Evolutionary conservation across 73 alveolate species (phyloP).

Genomic region (Tetrahymena malaccensis): DNA sequence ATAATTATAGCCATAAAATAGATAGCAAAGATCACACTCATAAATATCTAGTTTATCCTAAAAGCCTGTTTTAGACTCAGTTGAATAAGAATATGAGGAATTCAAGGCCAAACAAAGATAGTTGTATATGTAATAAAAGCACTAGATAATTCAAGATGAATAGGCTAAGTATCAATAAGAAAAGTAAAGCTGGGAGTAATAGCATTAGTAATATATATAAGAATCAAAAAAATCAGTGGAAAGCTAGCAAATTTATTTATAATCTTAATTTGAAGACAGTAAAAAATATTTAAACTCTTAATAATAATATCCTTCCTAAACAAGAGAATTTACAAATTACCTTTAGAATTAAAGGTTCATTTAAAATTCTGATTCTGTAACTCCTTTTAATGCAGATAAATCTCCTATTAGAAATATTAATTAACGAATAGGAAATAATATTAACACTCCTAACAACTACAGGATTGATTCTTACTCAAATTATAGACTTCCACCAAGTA

Average conservation of each 20-base stretch:
- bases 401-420: neutral
- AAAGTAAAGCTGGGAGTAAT: neutral
- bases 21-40: neutral
- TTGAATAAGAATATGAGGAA: neutral
- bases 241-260: neutral
- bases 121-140: neutral
- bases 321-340: neutral
- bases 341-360: neutral
- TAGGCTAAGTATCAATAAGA: neutral
- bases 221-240: neutral
- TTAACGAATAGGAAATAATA: neutral
- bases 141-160: neutral
- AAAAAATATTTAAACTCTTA: neutral
- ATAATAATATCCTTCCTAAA: neutral
- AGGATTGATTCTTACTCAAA: neutral
- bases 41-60: neutral
- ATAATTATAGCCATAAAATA: neutral
- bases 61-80: neutral
- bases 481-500: neutral
- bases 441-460: neutral
- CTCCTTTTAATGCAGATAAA: neutral
- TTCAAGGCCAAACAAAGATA: neutral
- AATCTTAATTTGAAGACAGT: neutral
- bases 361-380: neutral
- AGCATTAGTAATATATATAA: neutral